Conservation (phyloP, 2,329 filamentous ascomycete genomes). For the Escovopsis weberi region DNA sequence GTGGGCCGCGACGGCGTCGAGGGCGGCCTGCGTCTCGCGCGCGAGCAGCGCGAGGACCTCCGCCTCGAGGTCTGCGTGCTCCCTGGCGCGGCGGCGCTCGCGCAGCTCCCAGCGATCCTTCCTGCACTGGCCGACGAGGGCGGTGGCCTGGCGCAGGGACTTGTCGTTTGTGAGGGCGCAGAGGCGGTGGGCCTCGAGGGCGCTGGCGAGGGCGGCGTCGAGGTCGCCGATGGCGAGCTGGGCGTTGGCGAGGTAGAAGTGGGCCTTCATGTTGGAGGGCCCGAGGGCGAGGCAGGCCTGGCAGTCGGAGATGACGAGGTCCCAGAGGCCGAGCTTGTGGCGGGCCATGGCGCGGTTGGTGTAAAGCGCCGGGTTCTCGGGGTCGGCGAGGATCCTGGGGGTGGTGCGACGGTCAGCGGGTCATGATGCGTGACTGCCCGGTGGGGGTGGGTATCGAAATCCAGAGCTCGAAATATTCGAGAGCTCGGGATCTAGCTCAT, state of each 20-base stretch:
- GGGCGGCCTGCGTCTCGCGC: constrained; percentile 27
- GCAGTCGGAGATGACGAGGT: constrained; percentile 65
- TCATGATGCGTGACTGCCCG: not conserved
- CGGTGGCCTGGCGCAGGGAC: constrained; percentile 56
- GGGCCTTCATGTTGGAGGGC: constrained; percentile 58
- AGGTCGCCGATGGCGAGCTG: constrained; percentile 52
- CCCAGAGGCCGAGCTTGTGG: constrained; percentile 58
- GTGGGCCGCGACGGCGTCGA: constrained; percentile 14
- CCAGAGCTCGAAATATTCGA: no score
- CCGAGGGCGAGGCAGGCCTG: constrained; percentile 53
- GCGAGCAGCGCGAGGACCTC: constrained; percentile 42
- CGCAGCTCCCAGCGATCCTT: constrained; percentile 71
- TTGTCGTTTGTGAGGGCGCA: constrained; percentile 50
- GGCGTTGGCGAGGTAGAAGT: constrained; percentile 72
- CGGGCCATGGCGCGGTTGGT: constrained; percentile 81
- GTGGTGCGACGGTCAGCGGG: constrained; percentile 2
- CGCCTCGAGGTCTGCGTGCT: constrained; percentile 41
- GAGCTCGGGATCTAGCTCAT: not conserved
- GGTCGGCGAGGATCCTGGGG: constrained; percentile 59
- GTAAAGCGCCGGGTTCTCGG: constrained; percentile 64
- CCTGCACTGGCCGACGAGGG: constrained; percentile 64
- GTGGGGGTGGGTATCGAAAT: not conserved
- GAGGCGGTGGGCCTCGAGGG: constrained; percentile 56
- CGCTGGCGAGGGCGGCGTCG: constrained; percentile 57
- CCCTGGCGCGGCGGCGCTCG: constrained; percentile 46